A percentile compares a stretch with the other conserved stretches of the same genome.
phyloP scores from a whole-genome alignment of 441 rosid genomes.

The Hypseocharis bilobata region DNA sequence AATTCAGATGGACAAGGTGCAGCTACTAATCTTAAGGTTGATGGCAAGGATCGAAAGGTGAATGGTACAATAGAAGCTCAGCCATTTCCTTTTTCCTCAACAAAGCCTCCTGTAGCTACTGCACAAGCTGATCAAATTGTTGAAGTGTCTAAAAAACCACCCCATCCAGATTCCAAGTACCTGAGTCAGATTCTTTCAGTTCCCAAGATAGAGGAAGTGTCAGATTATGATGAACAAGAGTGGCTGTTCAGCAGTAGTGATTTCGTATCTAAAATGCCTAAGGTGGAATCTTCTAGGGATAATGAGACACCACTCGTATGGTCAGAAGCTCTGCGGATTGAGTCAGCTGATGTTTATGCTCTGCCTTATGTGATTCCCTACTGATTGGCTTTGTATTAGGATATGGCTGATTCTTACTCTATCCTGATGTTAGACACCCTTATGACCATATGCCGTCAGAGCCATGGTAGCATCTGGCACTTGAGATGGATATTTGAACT shows the following conservation, averaged over 20 bases:
- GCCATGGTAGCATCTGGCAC: slow-evolving; percentile 19
- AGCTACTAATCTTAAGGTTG: slow-evolving; percentile 20
- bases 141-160: slow-evolving; percentile 25
- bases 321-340: slow-evolving; percentile 34
- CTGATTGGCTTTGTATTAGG: slow-evolving; percentile 23
- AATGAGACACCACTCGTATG: slow-evolving; percentile 31
- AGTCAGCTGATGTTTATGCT: slow-evolving; percentile 37
- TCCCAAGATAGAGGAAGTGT: slow-evolving; percentile 33
- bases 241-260: slow-evolving; percentile 28
- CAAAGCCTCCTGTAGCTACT: slow-evolving; percentile 17
- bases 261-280: slow-evolving; percentile 17
- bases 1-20: slow-evolving; percentile 18
- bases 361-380: slow-evolving; percentile 45
- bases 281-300: slow-evolving; percentile 16
- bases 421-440: not conserved
- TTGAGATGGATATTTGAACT: slow-evolving; percentile 5
- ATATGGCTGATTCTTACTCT: not conserved
- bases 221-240: slow-evolving; percentile 29
- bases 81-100: slow-evolving; percentile 15
- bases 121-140: slow-evolving; percentile 24
- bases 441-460: not conserved
- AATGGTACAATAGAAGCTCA: slow-evolving; percentile 30
- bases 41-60: slow-evolving; percentile 27
- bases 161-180: slow-evolving; percentile 37
- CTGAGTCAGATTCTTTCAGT: slow-evolving; percentile 30